Evolutionary conservation across 352 stramenopile genomes (phyloP), one percentile per base, ranked within the genome.

Genomic region (Globisporangium emineosum): DNA sequence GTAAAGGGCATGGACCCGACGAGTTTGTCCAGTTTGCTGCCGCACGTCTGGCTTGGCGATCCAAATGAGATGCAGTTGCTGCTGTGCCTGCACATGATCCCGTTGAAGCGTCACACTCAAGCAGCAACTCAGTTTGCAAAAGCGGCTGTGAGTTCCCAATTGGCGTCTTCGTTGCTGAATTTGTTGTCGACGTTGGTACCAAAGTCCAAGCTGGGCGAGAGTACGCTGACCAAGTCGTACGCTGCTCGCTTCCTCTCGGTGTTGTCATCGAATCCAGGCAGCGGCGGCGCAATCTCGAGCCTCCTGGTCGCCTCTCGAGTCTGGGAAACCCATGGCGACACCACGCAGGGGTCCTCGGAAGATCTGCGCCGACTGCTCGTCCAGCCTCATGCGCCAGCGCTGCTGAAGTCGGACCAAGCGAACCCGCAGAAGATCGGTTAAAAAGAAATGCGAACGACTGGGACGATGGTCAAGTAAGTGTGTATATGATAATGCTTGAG

Each of bases 401-500:
- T 96, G 70, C 72, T 96, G 19, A 93, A 93, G 54, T 76, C 81
- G 2, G 78, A 90, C 33, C 84, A 93, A 32, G 82, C 85, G 6
- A 96, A 96, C 62, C 83, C 85, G n/a, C 88, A 96, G 51, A 90
- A 91, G 68, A 89, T 96, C 37, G 87, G 85, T 5, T 92, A 55
- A 70, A 47, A 25, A 33, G 17, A 30, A 2, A 63, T 51, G 30
- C 12, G 32, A 56, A 40, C 21, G n/a, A 13, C 13, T 29, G 12
- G 7, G 52, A 19, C 7, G 10, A 3, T 19, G 27, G 29, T 9
- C 32, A 57, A 43, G 40, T 47, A 8, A 21, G 17, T 47, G 17
- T 47, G 40, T 47, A 47, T 47, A 23, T 47, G 40, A 47, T 21
- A n/a, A 23, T 47, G 17, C 40, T 47, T 47, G 40, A 47, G 40